phyloP scores from a whole-genome alignment of 2,329 filamentous ascomycete species.

The Colletotrichum sansevieriae region DNA sequence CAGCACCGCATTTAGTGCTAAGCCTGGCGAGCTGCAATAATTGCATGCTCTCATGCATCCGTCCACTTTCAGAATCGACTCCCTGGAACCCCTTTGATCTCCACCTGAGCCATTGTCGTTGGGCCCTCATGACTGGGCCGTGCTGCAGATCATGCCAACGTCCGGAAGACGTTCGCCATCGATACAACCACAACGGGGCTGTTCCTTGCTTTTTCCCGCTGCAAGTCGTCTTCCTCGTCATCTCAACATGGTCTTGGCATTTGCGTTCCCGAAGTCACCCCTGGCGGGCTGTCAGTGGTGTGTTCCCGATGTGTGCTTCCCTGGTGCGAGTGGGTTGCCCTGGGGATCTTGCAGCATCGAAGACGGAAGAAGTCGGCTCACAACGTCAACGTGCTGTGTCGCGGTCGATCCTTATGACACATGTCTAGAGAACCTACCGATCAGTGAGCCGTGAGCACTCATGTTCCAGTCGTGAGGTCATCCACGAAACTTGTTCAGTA shows the following conservation, averaged over 20 bases:
- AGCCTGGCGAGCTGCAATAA: slow-evolving; percentile 16
- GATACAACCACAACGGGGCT: neutral
- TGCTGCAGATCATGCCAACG: slow-evolving; percentile 26
- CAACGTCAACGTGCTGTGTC: no score
- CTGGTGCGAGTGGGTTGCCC: neutral
- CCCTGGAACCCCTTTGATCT: neutral
- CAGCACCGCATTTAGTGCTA: neutral
- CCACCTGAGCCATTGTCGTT: slow-evolving; percentile 1
- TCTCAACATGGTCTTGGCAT: neutral
- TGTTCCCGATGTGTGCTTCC: neutral
- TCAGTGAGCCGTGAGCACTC: neutral
- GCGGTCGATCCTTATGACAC: no score
- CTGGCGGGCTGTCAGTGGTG: neutral
- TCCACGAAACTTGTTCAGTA: neutral
- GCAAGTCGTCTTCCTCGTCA: slow-evolving; percentile 9
- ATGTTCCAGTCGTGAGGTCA: neutral
- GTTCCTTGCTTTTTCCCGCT: slow-evolving; percentile 15
- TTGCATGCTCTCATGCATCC: slow-evolving; percentile 5
- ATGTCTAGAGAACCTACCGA: no score
- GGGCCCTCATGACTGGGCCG: slow-evolving; percentile 19
- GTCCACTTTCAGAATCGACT: neutral
- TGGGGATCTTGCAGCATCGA: slow-evolving; percentile 3
- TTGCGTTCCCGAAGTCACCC: neutral
- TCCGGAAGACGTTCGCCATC: neutral
- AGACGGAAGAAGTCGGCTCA: neutral